phyloP scores from a whole-genome alignment of 2,329 filamentous ascomycete species.

The Pseudopyricularia cyperi region DNA sequence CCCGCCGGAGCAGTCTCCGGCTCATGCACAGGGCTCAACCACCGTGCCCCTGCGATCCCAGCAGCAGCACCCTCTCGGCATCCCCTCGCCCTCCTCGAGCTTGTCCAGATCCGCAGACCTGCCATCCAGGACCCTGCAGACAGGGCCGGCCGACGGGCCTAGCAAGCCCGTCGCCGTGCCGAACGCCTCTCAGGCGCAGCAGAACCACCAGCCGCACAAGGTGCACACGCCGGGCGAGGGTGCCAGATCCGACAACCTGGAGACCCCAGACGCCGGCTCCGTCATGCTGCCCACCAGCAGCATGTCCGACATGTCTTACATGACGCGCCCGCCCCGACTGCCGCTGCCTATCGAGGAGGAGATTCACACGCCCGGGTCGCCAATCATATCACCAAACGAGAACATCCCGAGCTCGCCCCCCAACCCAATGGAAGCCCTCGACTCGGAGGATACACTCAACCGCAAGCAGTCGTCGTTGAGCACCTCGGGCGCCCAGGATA shows the following conservation, averaged over 20 bases:
- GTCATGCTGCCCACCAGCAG: constrained; percentile 39
- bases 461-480: constrained; percentile 46
- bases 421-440: constrained; percentile 38
- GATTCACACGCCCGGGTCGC: constrained; percentile 76
- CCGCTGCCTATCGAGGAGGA: constrained; percentile 92
- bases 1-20: constrained; percentile 48
- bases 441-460: constrained; percentile 31
- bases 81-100: constrained; percentile 11
- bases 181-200: constrained; percentile 15
- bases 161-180: constrained; percentile 49
- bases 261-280: constrained; percentile 18
- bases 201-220: constrained; percentile 13
- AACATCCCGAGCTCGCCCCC: constrained; percentile 26
- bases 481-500: constrained; percentile 29
- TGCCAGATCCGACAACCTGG: constrained; percentile 13
- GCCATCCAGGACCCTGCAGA: constrained; percentile 3
- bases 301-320: constrained; percentile 49
- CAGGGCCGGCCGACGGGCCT: constrained; percentile 13
- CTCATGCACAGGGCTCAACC: constrained; percentile 46
- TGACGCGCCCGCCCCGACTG: constrained; percentile 68
- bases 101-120: constrained; percentile 4
- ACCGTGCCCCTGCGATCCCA: constrained; percentile 17
- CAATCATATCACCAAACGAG: constrained; percentile 66
- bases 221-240: constrained; percentile 14
- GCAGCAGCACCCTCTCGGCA: constrained; percentile 11